Conservation (phyloP, 164 flowering plant species). For the Tetracentron sinense region DNA sequence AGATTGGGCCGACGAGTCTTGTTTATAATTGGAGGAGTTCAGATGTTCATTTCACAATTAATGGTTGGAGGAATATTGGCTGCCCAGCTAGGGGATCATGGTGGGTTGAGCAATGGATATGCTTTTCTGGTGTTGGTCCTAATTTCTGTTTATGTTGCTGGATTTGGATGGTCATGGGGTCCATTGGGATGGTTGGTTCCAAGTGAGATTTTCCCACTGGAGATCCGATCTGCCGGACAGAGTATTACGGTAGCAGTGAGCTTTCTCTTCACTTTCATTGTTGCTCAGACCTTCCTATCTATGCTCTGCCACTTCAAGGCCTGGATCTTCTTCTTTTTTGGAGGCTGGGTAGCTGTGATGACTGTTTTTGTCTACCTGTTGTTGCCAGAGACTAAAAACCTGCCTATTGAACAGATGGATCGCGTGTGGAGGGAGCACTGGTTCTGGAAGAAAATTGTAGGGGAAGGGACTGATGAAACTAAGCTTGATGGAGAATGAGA, state of each 20-base stretch:
- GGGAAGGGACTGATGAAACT: constrained; percentile 1
- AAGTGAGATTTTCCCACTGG: constrained; percentile 30
- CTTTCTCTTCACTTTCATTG: constrained; percentile 26
- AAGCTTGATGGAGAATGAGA: not conserved
- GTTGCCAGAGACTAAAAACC: constrained; percentile 37
- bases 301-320: constrained; percentile 37
- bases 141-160: constrained; percentile 33
- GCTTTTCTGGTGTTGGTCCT: constrained; percentile 25
- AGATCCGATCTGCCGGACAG: constrained; percentile 34
- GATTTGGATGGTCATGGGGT: constrained; percentile 41
- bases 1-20: constrained; percentile 28
- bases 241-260: constrained; percentile 30
- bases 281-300: constrained; percentile 26
- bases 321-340: constrained; percentile 40
- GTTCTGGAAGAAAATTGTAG: constrained; percentile 37
- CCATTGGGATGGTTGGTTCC: constrained; percentile 36
- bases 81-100: constrained; percentile 34
- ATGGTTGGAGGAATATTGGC: constrained; percentile 25
- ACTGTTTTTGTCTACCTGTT: constrained; percentile 25
- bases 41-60: constrained; percentile 34
- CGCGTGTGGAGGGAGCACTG: constrained; percentile 35
- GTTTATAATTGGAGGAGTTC: constrained; percentile 33
- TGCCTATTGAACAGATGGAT: constrained; percentile 35
- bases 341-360: constrained; percentile 37
- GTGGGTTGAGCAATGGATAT: constrained; percentile 23